Percentiles rank a stretch among this genome's conserved stretches.
phyloP scores from a whole-genome alignment of 2,329 filamentous ascomycete species.

The Neopestalotiopsis sp. region DNA sequence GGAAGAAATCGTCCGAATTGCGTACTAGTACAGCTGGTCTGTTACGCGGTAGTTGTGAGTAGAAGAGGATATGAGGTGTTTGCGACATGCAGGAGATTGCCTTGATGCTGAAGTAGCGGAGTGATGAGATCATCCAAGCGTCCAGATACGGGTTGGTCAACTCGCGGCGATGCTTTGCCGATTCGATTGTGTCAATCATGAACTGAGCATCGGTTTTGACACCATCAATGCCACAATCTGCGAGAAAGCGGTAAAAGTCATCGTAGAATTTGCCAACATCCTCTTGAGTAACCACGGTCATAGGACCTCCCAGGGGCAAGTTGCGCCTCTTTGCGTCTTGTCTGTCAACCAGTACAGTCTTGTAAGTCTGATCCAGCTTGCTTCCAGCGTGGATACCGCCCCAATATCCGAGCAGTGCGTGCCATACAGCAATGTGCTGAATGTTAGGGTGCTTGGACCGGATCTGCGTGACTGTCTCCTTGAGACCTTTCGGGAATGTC shows the following conservation, averaged over 20 bases:
- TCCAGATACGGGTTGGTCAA: conserved; percentile 81
- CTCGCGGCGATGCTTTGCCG: conserved; percentile 70
- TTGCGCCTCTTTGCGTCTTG: conserved; percentile 51
- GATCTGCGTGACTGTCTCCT: conserved; percentile 71
- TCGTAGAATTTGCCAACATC: conserved; percentile 81
- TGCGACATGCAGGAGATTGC: conserved; percentile 96
- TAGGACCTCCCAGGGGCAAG: conserved; percentile 62
- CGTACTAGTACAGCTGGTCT: conserved; percentile 76
- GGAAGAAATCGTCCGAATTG: conserved; percentile 94
- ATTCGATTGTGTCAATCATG: conserved; percentile 77
- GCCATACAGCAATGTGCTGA: conserved; percentile 90
- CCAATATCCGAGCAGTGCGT: conserved; percentile 89
- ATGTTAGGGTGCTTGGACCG: conserved; percentile 73
- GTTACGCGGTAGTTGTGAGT: conserved; percentile 79
- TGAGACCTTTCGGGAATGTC: conserved; percentile 81
- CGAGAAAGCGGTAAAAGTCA: conserved; percentile 89
- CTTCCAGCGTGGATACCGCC: conserved; percentile 81
- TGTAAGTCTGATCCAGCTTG: conserved; percentile 77
- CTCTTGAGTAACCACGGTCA: conserved; percentile 75
- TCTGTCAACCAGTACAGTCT: conserved; percentile 67
- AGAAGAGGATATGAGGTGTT: conserved; percentile 83
- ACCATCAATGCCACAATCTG: conserved; percentile 74
- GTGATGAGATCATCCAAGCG: conserved; percentile 79
- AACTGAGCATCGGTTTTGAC: conserved; percentile 96
- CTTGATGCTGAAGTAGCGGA: conserved; percentile 78